Base-by-base conservation (phyloP, 2,329 filamentous ascomycete genomes). In the Hawksworthiomyces lignivorus region DNA sequence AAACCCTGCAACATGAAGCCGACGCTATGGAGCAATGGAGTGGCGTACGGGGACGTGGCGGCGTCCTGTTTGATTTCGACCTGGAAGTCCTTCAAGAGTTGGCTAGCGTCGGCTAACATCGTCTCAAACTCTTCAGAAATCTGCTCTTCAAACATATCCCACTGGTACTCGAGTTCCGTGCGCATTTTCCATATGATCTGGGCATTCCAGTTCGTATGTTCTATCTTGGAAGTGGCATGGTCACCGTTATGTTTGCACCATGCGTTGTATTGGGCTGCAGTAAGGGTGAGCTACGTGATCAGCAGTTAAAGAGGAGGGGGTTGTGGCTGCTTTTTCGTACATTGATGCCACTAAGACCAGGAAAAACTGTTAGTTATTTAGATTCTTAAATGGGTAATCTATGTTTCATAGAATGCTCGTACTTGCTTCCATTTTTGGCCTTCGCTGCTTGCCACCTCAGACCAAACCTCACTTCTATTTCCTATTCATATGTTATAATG, bases 231-330 rank as follows among this genome's bases (percentile, higher is more conserved):
- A 12, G 27, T 31, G 6, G 7, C 6, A 22, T 41, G 24, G 17
- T 50, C 34, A 18, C 39, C 39, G 39, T 41, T 29, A 24, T 35
- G n/a, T 12, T 9, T 10, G n/a, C 39, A 41, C 24, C 24, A 41
- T 4, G 39, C 30, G n/a, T 35, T 18, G 18, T 35, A 41, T 22
- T 41, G 31, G 14, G 14, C 31, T 41, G 29, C 17, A 22, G 8
- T n/a, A 10, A 28, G n/a, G 18, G 9, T 11, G 7, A 11, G 34
- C 14, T 36, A 18, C 22, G 18, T 2, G 17, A 20, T 21, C 18
- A 20, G 12, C 10, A 34, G 27, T 7, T 7, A 7, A 5, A 29
- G 15, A 29, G 27, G 27, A n/a, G 27, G 27, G 27, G n/a, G n/a
- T n/a, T n/a, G n/a, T n/a, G 5, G 27, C 7, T 11, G 12, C 5